These are phyloP conservation scores for Prunus mume DNA, from an alignment of 306 rosid species.

Conservation along the genomic window DNA sequence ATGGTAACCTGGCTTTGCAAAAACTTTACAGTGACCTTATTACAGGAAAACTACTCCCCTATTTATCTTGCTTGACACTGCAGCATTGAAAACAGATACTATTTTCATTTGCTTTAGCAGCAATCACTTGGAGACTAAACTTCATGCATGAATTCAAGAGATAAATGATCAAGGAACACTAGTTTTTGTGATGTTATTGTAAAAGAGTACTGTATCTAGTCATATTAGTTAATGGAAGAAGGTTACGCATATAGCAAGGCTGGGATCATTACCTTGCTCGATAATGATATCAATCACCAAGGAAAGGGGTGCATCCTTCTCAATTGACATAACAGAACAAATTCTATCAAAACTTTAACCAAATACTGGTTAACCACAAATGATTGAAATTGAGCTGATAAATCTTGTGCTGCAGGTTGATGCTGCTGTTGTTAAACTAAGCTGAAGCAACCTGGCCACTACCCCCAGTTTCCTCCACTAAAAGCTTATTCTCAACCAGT, in stretches of 20 bases:
- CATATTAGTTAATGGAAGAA: not conserved
- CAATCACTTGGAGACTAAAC: not conserved
- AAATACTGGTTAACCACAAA: not conserved
- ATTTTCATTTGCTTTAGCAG: not conserved
- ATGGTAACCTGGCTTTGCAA: not conserved
- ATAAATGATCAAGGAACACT: not conserved
- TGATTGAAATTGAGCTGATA: not conserved
- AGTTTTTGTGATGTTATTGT: no score
- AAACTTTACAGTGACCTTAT: not conserved
- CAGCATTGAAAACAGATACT: not conserved
- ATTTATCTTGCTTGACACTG: not conserved
- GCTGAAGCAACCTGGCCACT: not conserved
- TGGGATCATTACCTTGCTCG: constrained; percentile 61
- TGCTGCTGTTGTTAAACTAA: not conserved
- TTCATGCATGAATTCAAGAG: not conserved
- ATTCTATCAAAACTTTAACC: not conserved
- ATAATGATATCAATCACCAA: constrained; percentile 72
- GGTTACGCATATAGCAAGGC: not conserved
- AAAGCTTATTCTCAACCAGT: not conserved
- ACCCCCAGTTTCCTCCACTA: not conserved
- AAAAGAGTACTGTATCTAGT: not conserved
- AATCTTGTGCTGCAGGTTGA: not conserved
- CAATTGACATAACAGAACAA: constrained; percentile 26
- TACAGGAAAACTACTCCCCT: not conserved
- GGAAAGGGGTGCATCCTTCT: constrained; percentile 59